phyloP scores from a whole-genome alignment of 73 alveolate genomes.

The Paramecium caudatum region DNA sequence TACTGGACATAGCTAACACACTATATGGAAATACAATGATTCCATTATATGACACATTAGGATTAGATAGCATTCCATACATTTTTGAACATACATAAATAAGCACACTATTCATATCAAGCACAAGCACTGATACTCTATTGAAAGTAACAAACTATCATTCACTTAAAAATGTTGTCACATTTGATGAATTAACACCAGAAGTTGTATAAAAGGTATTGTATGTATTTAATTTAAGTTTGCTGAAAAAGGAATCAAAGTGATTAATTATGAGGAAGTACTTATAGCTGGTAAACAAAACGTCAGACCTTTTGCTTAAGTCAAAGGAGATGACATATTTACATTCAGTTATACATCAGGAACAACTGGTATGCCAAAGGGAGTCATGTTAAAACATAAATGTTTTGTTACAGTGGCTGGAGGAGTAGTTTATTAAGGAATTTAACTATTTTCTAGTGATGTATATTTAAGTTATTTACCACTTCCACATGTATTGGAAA shows the following conservation, averaged over 20 bases:
- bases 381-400: conserved; percentile 89
- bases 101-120: conserved; percentile 79
- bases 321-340: conserved; percentile 64
- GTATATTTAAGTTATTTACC: conserved; percentile 90
- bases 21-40: conserved; percentile 86
- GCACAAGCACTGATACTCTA: conserved; percentile 78
- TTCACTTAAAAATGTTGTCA: conserved; percentile 61
- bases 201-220: not conserved
- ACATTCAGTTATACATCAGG: conserved; percentile 90
- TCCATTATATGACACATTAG: conserved; percentile 82
- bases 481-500: conserved; percentile 93
- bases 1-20: conserved; percentile 84
- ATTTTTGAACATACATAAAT: conserved; percentile 87
- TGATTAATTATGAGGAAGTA: conserved; percentile 40
- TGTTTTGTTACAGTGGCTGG: conserved; percentile 77
- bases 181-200: conserved; percentile 49
- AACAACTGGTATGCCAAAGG: conserved; percentile 95
- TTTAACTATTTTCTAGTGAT: conserved; percentile 79
- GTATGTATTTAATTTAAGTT: not conserved
- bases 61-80: conserved; percentile 77
- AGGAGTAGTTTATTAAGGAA: conserved; percentile 69
- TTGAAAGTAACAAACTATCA: conserved; percentile 74
- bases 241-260: conserved; percentile 53
- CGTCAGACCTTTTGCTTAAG: conserved; percentile 7
- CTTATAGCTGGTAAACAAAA: conserved; percentile 34